Evolutionary conservation across 2,329 filamentous ascomycete genomes (phyloP).

Genomic region (Hymenoscyphus salicellus): DNA sequence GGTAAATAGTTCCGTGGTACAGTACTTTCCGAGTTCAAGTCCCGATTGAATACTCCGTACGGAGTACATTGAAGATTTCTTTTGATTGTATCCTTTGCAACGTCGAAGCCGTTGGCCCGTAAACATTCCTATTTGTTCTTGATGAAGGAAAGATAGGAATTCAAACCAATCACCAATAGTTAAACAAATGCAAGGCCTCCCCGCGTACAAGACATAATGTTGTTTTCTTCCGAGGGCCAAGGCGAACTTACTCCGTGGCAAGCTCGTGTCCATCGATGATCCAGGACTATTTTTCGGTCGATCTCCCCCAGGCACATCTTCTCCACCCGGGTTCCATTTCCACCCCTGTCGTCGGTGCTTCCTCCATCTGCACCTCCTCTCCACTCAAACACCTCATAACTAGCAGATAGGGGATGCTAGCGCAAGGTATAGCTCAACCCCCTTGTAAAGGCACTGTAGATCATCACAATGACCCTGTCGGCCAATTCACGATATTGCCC

Average conservation of each 20-base stretch:
- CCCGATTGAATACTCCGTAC: not conserved
- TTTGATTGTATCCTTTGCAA: not conserved
- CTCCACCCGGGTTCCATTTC: not conserved
- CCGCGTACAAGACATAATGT: not conserved
- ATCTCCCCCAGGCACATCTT: not conserved
- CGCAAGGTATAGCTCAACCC: not conserved
- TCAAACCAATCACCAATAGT: no score
- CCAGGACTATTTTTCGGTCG: not conserved
- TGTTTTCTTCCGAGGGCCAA: constrained; percentile 2
- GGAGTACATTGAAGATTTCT: not conserved
- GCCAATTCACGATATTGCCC: not conserved
- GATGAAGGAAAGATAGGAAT: not conserved
- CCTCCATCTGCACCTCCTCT: not conserved
- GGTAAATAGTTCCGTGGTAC: not conserved
- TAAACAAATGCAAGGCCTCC: not conserved
- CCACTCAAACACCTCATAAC: not conserved
- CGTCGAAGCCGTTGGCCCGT: not conserved
- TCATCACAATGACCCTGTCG: not conserved
- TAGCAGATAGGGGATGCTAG: not conserved
- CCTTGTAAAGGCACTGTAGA: constrained; percentile 1
- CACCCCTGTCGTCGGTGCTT: not conserved
- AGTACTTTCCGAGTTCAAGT: not conserved
- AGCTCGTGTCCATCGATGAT: not conserved
- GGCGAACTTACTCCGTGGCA: not conserved
- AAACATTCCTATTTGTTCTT: not conserved